Evolutionary conservation across 2,329 filamentous ascomycete species (phyloP).

Genomic region (Bipolaris sorokiniana): DNA sequence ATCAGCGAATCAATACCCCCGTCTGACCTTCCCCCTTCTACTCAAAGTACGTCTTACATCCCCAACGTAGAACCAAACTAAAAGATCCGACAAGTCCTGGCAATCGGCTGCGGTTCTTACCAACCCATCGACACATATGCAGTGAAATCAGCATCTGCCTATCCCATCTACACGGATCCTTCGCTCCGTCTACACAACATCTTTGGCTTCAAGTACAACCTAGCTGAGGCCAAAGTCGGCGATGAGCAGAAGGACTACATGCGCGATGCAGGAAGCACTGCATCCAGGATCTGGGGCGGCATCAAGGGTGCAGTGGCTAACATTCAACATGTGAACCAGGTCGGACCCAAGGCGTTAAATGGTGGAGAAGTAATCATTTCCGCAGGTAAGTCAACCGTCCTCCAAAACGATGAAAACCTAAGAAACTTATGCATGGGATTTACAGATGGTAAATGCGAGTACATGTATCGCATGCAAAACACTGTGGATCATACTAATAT

Average conservation of each 20-base stretch:
- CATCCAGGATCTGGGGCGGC: slow-evolving; percentile 22
- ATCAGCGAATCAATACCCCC: slow-evolving; percentile 30
- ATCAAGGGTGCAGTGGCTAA: slow-evolving; percentile 28
- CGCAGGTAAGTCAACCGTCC: slow-evolving; percentile 15
- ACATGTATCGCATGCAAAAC: slow-evolving; percentile 36
- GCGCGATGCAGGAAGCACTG: slow-evolving; percentile 23
- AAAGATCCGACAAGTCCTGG: slow-evolving; percentile 18
- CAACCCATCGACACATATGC: slow-evolving; percentile 34
- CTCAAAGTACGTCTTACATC: slow-evolving; percentile 23
- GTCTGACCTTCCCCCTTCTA: slow-evolving; percentile 23
- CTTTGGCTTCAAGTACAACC: slow-evolving; percentile 29
- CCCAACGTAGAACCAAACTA: background rate
- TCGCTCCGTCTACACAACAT: slow-evolving; percentile 26
- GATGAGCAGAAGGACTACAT: slow-evolving; percentile 31
- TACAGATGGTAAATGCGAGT: slow-evolving; percentile 31
- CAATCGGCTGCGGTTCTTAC: slow-evolving; percentile 32
- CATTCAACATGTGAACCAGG: slow-evolving; percentile 24
- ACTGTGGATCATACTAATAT: slow-evolving; percentile 34
- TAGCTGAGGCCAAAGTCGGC: slow-evolving; percentile 20
- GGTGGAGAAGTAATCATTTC: slow-evolving; percentile 31
- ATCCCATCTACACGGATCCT: slow-evolving; percentile 35
- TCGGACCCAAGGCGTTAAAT: slow-evolving; percentile 33
- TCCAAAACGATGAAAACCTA: background rate
- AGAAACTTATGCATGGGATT: background rate
- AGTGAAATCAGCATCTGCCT: slow-evolving; percentile 19